These are phyloP conservation scores for Kazachstania bromeliacearum DNA, from an alignment of 805 yeast species.

Conservation along the genomic window DNA sequence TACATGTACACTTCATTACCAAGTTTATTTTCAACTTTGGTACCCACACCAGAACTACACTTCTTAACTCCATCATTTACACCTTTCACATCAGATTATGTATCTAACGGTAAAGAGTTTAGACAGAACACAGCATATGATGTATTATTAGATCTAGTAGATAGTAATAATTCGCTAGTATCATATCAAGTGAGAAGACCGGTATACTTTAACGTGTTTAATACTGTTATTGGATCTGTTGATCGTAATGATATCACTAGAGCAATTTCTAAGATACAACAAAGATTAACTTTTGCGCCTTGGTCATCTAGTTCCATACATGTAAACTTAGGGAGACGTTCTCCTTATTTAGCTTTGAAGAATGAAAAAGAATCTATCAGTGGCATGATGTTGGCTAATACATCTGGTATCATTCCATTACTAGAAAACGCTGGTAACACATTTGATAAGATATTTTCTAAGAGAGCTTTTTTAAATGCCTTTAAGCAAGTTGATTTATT, in stretches of 20 bases:
- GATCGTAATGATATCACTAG: conserved; percentile 67
- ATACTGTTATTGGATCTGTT: conserved; percentile 52
- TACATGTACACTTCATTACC: conserved; percentile 82
- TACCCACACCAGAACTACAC: conserved; percentile 81
- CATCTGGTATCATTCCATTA: conserved; percentile 62
- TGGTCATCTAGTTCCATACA: conserved; percentile 79
- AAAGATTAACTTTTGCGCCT: conserved; percentile 67
- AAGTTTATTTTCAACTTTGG: conserved; percentile 67
- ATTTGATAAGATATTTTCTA: conserved; percentile 67
- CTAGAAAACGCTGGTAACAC: conserved; percentile 61
- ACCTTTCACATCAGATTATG: conserved; percentile 66
- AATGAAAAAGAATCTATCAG: conserved; percentile 42
- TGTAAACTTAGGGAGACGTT: conserved; percentile 63
- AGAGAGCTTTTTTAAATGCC: conserved; percentile 77
- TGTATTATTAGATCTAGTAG: conserved; percentile 70
- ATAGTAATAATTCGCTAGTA: conserved; percentile 70
- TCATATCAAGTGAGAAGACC: conserved; percentile 35
- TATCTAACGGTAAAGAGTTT: conserved; percentile 47
- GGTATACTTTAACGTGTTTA: conserved; percentile 58
- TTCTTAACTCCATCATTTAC: conserved; percentile 64
- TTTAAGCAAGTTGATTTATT: conserved; percentile 43
- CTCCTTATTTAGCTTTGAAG: conserved; percentile 38
- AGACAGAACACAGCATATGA: conserved; percentile 70
- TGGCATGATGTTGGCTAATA: conserved; percentile 79
- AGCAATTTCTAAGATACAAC: conserved; percentile 54